phyloP scores from a whole-genome alignment of 306 rosid species.

The Citrullus amarus region DNA sequence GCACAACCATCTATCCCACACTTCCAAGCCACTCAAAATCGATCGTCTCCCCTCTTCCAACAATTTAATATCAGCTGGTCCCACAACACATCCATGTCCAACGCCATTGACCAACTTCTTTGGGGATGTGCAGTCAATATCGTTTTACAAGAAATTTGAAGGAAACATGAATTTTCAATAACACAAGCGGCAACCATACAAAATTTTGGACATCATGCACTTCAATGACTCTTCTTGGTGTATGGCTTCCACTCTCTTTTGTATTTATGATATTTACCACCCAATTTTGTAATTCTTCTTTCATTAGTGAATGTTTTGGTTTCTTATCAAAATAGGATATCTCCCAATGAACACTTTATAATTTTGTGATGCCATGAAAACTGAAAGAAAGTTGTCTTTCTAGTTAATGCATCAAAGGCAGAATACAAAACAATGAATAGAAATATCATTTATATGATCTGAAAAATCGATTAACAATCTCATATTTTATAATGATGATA shows the following conservation, averaged over 20 bases:
- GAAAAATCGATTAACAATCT: neutral
- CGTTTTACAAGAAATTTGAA: neutral
- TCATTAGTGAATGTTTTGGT: neutral
- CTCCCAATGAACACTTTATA: neutral
- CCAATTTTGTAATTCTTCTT: neutral
- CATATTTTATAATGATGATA: neutral
- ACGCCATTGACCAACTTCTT: neutral
- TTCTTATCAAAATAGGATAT: neutral
- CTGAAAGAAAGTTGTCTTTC: neutral
- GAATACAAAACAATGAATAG: neutral
- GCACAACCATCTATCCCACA: too few relatives aligned
- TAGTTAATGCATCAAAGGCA: neutral
- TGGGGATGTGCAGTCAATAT: neutral
- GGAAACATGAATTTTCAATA: neutral
- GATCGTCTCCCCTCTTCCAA: neutral
- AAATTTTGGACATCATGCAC: neutral
- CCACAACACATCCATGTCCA: neutral
- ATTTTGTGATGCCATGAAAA: neutral
- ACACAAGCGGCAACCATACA: neutral
- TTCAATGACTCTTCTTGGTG: neutral
- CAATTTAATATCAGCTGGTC: neutral
- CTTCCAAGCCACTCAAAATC: too few relatives aligned
- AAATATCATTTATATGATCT: neutral
- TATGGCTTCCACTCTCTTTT: neutral
- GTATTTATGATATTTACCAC: neutral